A percentile compares a stretch with the other conserved stretches of the same genome.
phyloP scores from a whole-genome alignment of 1,139 yeast genomes.

The Yamadazyma diddensiae region DNA sequence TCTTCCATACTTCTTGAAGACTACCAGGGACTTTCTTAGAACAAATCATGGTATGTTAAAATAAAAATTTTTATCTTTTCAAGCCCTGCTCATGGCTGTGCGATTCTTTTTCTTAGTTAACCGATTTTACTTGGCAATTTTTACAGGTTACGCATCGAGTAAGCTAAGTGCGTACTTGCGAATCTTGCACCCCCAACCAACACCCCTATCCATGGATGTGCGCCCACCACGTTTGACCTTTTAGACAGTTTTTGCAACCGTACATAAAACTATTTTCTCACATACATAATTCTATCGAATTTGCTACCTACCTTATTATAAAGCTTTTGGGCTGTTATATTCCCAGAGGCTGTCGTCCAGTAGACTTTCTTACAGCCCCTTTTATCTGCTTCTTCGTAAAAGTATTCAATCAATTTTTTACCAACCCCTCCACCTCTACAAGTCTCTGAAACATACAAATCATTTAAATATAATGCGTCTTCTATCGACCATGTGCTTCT shows the following conservation, averaged over 20 bases:
- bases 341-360: constrained; percentile 53
- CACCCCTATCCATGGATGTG: no score
- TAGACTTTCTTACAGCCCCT: constrained; percentile 41
- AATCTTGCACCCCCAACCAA: no score
- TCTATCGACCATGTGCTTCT: constrained; percentile 46
- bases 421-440: constrained; percentile 49
- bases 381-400: constrained; percentile 46
- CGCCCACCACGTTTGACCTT: no score
- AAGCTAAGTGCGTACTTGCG: no score
- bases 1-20: constrained; percentile 1
- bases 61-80: neutral
- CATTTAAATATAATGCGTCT: constrained; percentile 46
- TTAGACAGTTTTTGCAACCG: no score
- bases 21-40: constrained; percentile 1
- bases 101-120: no score
- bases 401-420: constrained; percentile 44
- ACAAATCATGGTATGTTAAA: neutral
- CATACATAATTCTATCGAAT: constrained; percentile 1
- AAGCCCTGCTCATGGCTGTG: neutral
- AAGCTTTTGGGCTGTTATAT: constrained; percentile 56
- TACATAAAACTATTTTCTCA: no score
- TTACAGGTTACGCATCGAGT: no score
- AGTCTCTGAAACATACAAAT: constrained; percentile 37
- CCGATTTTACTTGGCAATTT: no score
- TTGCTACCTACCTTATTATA: constrained; percentile 46